Conservation (phyloP, 768 basidiomycete species). For the Serendipita vermifera region DNA sequence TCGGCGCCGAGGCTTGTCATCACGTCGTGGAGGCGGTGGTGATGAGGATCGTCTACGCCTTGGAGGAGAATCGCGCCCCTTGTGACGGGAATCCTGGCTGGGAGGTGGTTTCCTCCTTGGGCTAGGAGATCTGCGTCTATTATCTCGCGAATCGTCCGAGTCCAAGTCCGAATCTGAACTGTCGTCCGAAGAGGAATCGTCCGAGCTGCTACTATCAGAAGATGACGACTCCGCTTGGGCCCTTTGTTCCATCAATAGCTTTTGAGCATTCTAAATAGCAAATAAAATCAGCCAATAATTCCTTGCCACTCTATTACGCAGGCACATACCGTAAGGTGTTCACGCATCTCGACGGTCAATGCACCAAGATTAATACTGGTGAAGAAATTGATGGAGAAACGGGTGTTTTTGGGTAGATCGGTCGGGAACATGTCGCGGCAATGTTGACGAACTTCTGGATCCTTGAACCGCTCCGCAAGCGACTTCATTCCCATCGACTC, state of each 20-base stretch:
- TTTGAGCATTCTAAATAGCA: conserved; percentile 70
- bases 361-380: conserved; percentile 86
- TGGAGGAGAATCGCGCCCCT: conserved; percentile 16
- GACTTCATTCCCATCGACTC: conserved; percentile 84
- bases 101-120: conserved; percentile 16
- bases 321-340: conserved; percentile 69
- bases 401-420: conserved; percentile 92
- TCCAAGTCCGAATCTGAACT: conserved; percentile 30
- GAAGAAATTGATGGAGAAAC: conserved; percentile 96
- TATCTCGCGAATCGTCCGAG: conserved; percentile 14
- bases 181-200: conserved; percentile 28
- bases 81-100: conserved; percentile 8
- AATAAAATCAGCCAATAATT: conserved; percentile 11
- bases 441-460: conserved; percentile 60
- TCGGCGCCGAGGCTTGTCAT: conserved; percentile 16
- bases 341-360: conserved; percentile 92
- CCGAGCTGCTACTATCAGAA: conserved; percentile 28
- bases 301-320: neutral
- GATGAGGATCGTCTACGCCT: conserved; percentile 8
- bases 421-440: conserved; percentile 86
- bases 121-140: conserved; percentile 18
- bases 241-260: conserved; percentile 88
- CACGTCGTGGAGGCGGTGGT: conserved; percentile 13
- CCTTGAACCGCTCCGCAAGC: conserved; percentile 81
- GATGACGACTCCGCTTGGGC: conserved; percentile 52